Base-by-base conservation (phyloP, 176 grass and related monocot species). In the Bolboschoenus planiculmis region DNA sequence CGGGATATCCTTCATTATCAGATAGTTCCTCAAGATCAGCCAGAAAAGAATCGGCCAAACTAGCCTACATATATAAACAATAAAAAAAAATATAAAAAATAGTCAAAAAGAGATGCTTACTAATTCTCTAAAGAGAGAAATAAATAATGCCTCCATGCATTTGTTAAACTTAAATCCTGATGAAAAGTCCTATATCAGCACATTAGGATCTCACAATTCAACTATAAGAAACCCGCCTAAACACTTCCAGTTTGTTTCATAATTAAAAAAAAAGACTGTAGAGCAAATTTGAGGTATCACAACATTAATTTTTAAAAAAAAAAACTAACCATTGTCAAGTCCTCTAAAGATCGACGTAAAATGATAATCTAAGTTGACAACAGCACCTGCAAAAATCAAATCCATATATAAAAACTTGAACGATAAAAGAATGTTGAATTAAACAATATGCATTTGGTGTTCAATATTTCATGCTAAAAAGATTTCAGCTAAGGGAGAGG, bases 1-100 rank as follows among this genome's bases (percentile, higher is more conserved):
- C 94, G 85, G 84, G 84, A 65, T 73, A 89, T 11, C 67, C 85
- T 91, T 97, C 92, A 91, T 90, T 89, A 86, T 94, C 91, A 36
- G 90, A 94, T 63, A 97, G 85, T 68, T 97, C 92, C 48, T 94
- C 94, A 16, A 97, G 91, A 91, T 97, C 91, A 0, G 94, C 90
- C 76, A 97, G 90, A 82, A 97, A 97, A 65, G 94, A 97, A 90
- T 97, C 94, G 66, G 91, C 92, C 88, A 97, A 88, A 84, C 87
- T 92, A 40, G 92, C 94, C 91, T 97, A 87, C 42, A 30, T 73
- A 80, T 54, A 13, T 54, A 5, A 5, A 3, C 2, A 75, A 82
- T 24, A 85, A 55, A 44, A 86, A 33, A 48, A 30, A 53, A 53
- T 2, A 53, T 16, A 53, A 53, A 3, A 53, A 18, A 11, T 53